Evolutionary conservation across 2,329 filamentous ascomycete species (phyloP), one percentile per base, ranked within the genome.

Genomic region (Botrytis squamosa): DNA sequence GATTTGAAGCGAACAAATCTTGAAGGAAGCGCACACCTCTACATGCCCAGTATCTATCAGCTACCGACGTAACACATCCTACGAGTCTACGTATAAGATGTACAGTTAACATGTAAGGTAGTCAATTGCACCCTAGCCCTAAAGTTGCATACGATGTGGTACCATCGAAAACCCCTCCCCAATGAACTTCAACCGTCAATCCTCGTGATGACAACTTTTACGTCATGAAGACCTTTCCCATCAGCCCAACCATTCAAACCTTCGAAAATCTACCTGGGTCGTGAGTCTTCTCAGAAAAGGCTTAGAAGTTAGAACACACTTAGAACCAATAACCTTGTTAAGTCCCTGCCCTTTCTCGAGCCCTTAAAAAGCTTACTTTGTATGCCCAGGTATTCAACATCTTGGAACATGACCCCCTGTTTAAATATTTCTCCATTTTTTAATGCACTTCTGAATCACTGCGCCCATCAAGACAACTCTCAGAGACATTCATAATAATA

Each of bases 151-250:
- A 63, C 36, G 12, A n/a, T n/a, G 14, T 46, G 36, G 18, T 16
- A 44, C 29, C 20, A 49, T 14, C 29, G 20, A 44, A n/a, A 36
- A n/a, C 33, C 49, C 44, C 64, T 66, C 33, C 25, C 44, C 44
- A 52, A 67, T 66, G 33, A 66, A 52, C 22, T 22, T 18, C 33
- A 38, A 36, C 12, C 44, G 44, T 20, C 36, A 46, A n/a, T 16
- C 64, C 64, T 67, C 36, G 64, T 67, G 64, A 67, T 49, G 16
- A n/a, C 22, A 52, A n/a, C 22, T 67, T 67, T 67, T 52, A 67
- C 64, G 64, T 67, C 64, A 67, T 12, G 33, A 20, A 46, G 44
- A 38, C 44, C 33, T 52, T 55, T 38, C 7, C 22, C 4, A 22
- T 25, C 14, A 52, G 29, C 44, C 64, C 29, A 67, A 67, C 7